These are phyloP conservation scores for Pholiota conissans DNA, from an alignment of 768 basidiomycete species.

Conservation along the genomic window DNA sequence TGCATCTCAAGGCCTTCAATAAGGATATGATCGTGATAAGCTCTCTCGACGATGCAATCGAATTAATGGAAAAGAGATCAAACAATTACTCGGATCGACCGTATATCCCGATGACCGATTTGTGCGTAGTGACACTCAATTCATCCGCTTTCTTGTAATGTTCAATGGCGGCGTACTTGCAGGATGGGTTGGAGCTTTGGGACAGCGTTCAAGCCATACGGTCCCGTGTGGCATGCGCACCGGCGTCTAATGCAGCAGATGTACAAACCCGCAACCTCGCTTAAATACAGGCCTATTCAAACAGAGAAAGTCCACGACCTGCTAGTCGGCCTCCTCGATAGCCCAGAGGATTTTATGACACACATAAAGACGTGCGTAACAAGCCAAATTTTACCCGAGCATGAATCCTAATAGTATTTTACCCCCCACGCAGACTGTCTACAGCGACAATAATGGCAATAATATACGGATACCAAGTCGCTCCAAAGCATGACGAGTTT, in stretches of 20 bases:
- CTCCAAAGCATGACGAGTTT: slow-evolving; percentile 13
- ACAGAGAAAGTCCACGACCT: slow-evolving; percentile 21
- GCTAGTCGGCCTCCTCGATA: slow-evolving; percentile 7
- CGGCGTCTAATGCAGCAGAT: slow-evolving; percentile 26
- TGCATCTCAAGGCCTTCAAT: neutral
- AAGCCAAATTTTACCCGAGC: neutral
- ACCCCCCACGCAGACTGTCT: neutral
- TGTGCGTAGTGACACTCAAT: slow-evolving; percentile 12
- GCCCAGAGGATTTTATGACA: slow-evolving; percentile 7
- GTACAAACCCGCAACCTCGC: slow-evolving; percentile 20
- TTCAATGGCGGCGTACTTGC: neutral
- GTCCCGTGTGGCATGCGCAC: slow-evolving; percentile 28
- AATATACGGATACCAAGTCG: slow-evolving; percentile 21
- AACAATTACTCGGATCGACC: slow-evolving; percentile 2
- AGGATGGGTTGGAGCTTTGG: slow-evolving; percentile 35
- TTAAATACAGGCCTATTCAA: slow-evolving; percentile 23
- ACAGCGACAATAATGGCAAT: slow-evolving; percentile 4
- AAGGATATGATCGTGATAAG: slow-evolving; percentile 23
- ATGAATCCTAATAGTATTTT: neutral
- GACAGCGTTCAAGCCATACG: slow-evolving; percentile 26
- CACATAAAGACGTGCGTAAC: slow-evolving; percentile 7
- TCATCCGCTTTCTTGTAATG: neutral
- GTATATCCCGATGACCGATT: slow-evolving; percentile 23
- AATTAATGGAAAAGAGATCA: slow-evolving; percentile 24
- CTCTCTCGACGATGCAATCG: slow-evolving; percentile 16